Evolutionary conservation across 108 stramenopile genomes (phyloP), one percentile per base, ranked within the genome.

Genomic region (Epithemia pelagica): DNA sequence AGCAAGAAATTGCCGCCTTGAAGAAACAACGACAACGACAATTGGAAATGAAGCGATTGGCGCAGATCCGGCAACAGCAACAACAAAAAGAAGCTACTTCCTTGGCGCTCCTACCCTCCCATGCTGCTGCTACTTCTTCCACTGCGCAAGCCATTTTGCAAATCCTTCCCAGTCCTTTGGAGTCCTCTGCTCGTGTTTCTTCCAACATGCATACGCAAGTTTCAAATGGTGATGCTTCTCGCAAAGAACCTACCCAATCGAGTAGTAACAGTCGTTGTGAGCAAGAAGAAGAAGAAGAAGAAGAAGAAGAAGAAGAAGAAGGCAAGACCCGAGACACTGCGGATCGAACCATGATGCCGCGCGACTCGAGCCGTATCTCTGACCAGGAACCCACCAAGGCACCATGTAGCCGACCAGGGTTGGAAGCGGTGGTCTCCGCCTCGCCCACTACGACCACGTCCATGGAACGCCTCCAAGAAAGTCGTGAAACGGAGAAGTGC

Each of bases 1-100:
- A 87, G 64, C 74, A 80, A 37, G 79, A 87, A 68, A 84, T 87
- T 61, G 79, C 78, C 28, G 46, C 62, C 30, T 68, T 87, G 62
- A 82, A 87, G 30, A 77, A 73, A 54, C 69, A 68, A 63, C 54
- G 61, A 60, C n/a, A 33, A 53, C 60, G 53, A 20, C 63, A 68
- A 66, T 73, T 59, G 54, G 52, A 70, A 61, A 74, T 73, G 54
- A 54, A 73, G 58, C n/a, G 31, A 21, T 51, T 54, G 54, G 52
- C 28, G 51, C 19, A 33, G 31, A 22, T 64, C 32, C 61, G 61
- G 33, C 30, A 57, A 61, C 27, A 65, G 52, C 70, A 60, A 54
- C 62, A 75, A 58, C 25, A 51, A 23, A 25, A 72, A 33, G 65
- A 74, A 28, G 20, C 28, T 30, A 18, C 32, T 3, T 25, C 29